These are phyloP conservation scores for Platanthera zijinensis DNA, from an alignment of 106 monocot species.

Conservation along the genomic window DNA sequence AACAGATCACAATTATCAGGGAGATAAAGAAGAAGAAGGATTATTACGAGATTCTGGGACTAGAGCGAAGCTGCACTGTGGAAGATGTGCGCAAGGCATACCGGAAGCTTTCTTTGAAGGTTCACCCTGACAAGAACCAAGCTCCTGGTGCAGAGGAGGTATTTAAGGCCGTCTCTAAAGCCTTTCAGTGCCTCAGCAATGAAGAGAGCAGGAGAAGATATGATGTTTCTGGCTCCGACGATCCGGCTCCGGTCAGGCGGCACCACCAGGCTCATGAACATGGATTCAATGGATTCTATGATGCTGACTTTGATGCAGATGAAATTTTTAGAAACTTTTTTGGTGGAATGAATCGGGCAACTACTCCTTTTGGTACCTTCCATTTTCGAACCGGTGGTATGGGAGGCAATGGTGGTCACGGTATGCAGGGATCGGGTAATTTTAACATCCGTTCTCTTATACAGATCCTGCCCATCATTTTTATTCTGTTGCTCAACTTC, in stretches of 20 bases:
- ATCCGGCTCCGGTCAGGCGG: slow-evolving; percentile 31
- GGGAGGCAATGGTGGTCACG: slow-evolving; percentile 25
- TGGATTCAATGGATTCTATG: slow-evolving; percentile 68
- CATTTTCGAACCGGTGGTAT: slow-evolving; percentile 72
- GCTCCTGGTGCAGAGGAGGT: slow-evolving; percentile 92
- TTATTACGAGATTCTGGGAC: slow-evolving; percentile 80
- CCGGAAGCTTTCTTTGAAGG: slow-evolving; percentile 83
- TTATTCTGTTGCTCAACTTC: slow-evolving; percentile 71
- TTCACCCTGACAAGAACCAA: slow-evolving; percentile 94
- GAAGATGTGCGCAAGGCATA: slow-evolving; percentile 92
- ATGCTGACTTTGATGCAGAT: slow-evolving; percentile 79
- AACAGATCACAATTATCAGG: slow-evolving; percentile 65
- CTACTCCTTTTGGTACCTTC: slow-evolving; percentile 57
- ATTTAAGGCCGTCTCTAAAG: slow-evolving; percentile 91
- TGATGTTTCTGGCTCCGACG: slow-evolving; percentile 78
- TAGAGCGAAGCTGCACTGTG: slow-evolving; percentile 62
- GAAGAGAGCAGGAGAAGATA: slow-evolving; percentile 73
- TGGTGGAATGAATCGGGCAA: slow-evolving; percentile 41
- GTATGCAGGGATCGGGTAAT: slow-evolving; percentile 26
- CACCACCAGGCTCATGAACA: slow-evolving; percentile 10
- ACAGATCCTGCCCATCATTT: slow-evolving; percentile 72
- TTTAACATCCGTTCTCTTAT: slow-evolving; percentile 39
- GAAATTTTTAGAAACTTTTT: slow-evolving; percentile 93
- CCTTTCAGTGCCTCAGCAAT: slow-evolving; percentile 92
- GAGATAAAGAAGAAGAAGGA: slow-evolving; percentile 80